Base-by-base conservation (phyloP, 441 rosid species). In the Brassica balearica region DNA sequence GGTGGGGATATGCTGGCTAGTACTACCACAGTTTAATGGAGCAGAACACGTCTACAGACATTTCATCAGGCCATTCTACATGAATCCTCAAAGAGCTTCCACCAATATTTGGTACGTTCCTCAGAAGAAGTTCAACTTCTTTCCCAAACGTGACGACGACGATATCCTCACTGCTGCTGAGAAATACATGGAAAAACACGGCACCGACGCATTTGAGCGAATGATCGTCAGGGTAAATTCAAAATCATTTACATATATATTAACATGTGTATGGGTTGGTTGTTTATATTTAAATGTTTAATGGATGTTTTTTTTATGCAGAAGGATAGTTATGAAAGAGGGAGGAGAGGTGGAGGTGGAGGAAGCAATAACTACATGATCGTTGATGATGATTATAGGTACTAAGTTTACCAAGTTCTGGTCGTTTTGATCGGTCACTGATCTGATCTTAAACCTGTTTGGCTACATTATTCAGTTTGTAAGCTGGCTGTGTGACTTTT, bases 11-110 rank as follows among this genome's bases (percentile, higher is more conserved):
- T 95, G 97, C 84, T 95, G 98, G 99, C 58, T 95, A 68, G 99
- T 91, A 10, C 71, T 95, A 29, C 99, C 99, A 34, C 91, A 93
- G 63, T 95, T 95, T 87, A 95, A 89, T 46, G 98, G 99, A 19
- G 99, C 99, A 60, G 85, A 91, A 56, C 88, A 95, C 78, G 90
- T 95, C 1, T 95, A 95, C 23, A 84, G 83, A 61, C 93, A 84
- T 81, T 88, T 88, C 85, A 84, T 92, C 6, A 89, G 97, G 77
- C 97, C 97, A 4, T 69, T 92, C 71, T 90, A 91, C 51, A 77
- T 91, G 79, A 88, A 92, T 63, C 94, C 90, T 22, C 89, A 86
- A 67, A 71, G 80, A 75, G 83, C 83, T 2, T 83, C 90, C 6
- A 71, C 89, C 8, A 91, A 84, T 6, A 86, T 92, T 46, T 92